phyloP scores from a whole-genome alignment of 1,139 yeast genomes.

The Kazachstania sp. region DNA sequence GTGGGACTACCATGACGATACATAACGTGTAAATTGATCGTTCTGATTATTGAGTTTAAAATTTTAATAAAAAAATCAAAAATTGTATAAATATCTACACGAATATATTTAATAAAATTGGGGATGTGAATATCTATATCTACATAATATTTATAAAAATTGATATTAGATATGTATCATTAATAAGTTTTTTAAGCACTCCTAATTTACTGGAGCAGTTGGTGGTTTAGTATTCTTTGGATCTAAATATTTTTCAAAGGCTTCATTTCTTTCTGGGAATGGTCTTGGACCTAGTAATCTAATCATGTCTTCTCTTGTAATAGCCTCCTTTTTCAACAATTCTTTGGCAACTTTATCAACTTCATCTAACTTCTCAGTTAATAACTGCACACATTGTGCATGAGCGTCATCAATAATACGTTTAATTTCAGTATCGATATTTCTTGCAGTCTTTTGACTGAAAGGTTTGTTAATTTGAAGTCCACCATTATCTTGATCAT shows the following conservation, averaged over 20 bases:
- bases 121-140: constrained; percentile 1
- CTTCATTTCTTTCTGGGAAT: constrained; percentile 82
- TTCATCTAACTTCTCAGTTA: constrained; percentile 61
- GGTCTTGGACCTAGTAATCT: constrained; percentile 82
- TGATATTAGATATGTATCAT: background rate
- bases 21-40: background rate
- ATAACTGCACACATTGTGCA: constrained; percentile 53
- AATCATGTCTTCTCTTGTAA: constrained; percentile 87
- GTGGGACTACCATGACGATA: background rate
- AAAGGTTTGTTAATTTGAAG: constrained; percentile 70
- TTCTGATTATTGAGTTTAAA: too few relatives aligned
- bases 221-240: constrained; percentile 10
- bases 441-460: constrained; percentile 74
- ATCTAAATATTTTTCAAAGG: constrained; percentile 74
- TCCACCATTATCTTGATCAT: constrained; percentile 49
- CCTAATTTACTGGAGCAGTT: constrained; percentile 2
- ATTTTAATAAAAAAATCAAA: background rate
- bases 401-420: constrained; percentile 76
- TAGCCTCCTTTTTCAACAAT: constrained; percentile 70
- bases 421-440: constrained; percentile 78
- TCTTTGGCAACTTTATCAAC: constrained; percentile 85
- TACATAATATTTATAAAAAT: background rate
- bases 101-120: constrained; percentile 4
- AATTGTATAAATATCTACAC: constrained; percentile 6
- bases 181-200: background rate